Evolutionary conservation across 2,329 filamentous ascomycete genomes (phyloP), one percentile per base, ranked within the genome.

Genomic region (Onygena corvina): DNA sequence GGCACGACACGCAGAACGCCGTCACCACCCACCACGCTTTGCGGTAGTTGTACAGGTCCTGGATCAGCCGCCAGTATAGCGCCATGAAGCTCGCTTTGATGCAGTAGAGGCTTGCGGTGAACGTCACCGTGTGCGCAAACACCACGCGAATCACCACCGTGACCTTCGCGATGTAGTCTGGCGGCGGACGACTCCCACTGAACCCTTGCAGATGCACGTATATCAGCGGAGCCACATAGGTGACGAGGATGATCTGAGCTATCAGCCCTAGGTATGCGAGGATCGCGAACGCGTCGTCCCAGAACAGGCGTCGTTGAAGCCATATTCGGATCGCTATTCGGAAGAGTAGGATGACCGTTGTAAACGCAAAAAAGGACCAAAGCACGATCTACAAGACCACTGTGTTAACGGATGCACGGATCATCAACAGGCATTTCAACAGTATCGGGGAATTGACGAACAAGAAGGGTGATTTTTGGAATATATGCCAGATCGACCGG

Each of bases 31-130:
- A 53, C 52, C 52, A 53, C n/a, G 30, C 27, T 30, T 31, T 29
- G 11, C 52, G 52, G 30, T 49, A 53, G 20, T 29, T 3, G 14
- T 20, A 16, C 12, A 53, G 38, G 12, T 51, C 50, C 8, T 34
- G 20, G 4, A 53, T 40, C 16, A 53, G 33, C 29, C 52, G 46
- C 52, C 52, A 53, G 16, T 49, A 49, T 16, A 53, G 45, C 2
- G 49, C 38, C 9, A 53, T 40, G 14, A 53, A 23, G 21, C 52
- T 53, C 14, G 46, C 52, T 30, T 53, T 53, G 12, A 53, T 46
- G 8, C 23, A 34, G 45, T 53, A 53, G 11, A 53, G 11, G 23
- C 49, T 47, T 5, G 35, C 33, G 21, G 50, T 31, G 20, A 49
- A 53, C 4, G 49, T 7, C 21, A 51, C 25, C 25, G 42, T 49